phyloP scores from a whole-genome alignment of 495 filamentous ascomycete species.

The Xylaria scruposa region DNA sequence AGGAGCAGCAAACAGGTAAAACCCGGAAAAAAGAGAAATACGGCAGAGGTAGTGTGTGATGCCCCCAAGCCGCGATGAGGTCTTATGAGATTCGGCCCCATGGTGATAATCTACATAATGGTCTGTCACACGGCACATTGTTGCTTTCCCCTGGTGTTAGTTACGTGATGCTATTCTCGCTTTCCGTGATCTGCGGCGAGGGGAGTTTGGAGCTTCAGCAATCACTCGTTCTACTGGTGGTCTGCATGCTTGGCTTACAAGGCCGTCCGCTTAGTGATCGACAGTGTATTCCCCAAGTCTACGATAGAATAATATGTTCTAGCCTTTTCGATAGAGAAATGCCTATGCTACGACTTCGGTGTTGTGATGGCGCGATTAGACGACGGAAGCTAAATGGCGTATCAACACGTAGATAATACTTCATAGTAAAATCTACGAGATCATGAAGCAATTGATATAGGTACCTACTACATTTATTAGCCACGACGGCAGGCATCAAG shows the following conservation, averaged over 20 bases:
- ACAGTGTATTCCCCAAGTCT: not conserved
- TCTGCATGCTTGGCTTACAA: constrained; percentile 12
- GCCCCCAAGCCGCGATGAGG: not conserved
- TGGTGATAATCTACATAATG: not conserved
- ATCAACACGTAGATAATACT: not conserved
- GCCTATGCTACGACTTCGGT: not conserved
- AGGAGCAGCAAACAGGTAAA: constrained; percentile 27
- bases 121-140: not conserved
- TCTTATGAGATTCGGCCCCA: constrained; percentile 11
- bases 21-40: constrained; percentile 21
- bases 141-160: constrained; percentile 10
- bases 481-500: not conserved
- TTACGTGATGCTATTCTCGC: constrained; percentile 8
- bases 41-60: constrained; percentile 9
- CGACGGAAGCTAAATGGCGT: not conserved
- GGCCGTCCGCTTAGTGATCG: not conserved
- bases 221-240: constrained; percentile 2
- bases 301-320: not conserved
- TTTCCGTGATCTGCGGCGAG: constrained; percentile 24
- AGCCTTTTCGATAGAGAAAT: not conserved
- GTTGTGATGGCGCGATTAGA: not conserved
- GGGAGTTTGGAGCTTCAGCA: constrained; percentile 13
- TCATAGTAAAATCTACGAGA: too few species aligned
- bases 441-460: not conserved
- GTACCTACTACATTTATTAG: not conserved